Evolutionary conservation across 169 alveolate species (phyloP).

Genomic region (Plasmodium coatneyi): DNA sequence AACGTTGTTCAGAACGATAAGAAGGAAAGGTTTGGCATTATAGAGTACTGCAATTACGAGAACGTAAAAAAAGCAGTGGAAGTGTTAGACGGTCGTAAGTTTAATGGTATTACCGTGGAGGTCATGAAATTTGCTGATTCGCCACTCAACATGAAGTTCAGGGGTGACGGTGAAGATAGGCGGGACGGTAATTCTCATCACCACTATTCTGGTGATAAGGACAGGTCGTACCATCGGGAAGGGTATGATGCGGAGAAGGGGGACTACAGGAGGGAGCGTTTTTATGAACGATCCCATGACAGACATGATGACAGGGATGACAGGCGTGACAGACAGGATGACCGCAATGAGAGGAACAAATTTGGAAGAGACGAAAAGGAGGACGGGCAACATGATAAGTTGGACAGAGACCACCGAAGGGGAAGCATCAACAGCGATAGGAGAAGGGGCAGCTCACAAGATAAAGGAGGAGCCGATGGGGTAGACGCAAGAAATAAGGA

Average conservation of each 20-base stretch:
- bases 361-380: neutral
- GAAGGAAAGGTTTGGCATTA: slow-evolving; percentile 80
- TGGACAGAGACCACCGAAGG: neutral
- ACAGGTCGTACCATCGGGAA: neutral
- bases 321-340: neutral
- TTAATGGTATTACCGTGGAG: slow-evolving; percentile 75
- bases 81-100: slow-evolving; percentile 81
- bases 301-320: neutral
- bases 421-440: neutral
- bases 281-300: neutral
- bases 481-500: neutral
- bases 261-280: neutral
- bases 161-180: neutral
- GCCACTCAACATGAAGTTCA: neutral
- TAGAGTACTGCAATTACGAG: slow-evolving; percentile 83
- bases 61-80: slow-evolving; percentile 84
- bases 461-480: neutral
- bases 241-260: neutral
- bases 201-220: neutral
- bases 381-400: neutral
- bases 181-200: neutral
- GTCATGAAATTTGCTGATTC: slow-evolving; percentile 67
- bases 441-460: neutral
- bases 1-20: slow-evolving; percentile 82
- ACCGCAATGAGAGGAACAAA: neutral